Percentiles rank a stretch among this genome's conserved stretches.
These are phyloP conservation scores for Rhizopogon roseolus DNA, from an alignment of 768 basidiomycete species.

Conservation along the genomic window DNA sequence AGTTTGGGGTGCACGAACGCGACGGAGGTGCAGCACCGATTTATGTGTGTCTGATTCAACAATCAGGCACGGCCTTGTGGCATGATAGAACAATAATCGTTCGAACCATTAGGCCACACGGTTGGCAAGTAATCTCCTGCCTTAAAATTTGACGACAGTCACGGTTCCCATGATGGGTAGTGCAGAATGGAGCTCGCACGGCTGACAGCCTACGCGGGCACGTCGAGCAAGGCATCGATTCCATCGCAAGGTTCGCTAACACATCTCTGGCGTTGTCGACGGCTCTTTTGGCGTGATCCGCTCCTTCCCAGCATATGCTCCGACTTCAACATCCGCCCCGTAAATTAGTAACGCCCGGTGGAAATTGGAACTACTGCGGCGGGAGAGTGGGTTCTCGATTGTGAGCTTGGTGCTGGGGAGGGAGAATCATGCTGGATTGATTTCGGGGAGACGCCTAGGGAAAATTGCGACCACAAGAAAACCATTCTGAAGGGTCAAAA, in stretches of 20 bases:
- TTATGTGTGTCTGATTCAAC: too few relatives aligned
- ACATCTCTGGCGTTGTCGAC: constrained; percentile 81
- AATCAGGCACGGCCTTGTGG: too few relatives aligned
- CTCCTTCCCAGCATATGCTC: constrained; percentile 57
- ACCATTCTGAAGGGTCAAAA: too few relatives aligned
- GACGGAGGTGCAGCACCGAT: too few relatives aligned
- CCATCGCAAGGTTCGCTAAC: constrained; percentile 77
- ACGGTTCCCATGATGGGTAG: too few relatives aligned
- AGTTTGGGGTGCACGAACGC: too few relatives aligned
- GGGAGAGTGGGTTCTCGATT: constrained; percentile 81
- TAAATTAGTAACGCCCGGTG: constrained; percentile 23
- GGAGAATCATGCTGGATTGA: too few relatives aligned
- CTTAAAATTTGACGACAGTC: not conserved
- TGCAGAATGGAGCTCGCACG: constrained; percentile 20
- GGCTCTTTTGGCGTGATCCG: constrained; percentile 85
- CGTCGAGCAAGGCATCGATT: constrained; percentile 77
- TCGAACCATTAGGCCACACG: too few relatives aligned
- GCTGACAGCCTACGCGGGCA: constrained; percentile 59
- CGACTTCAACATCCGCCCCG: constrained; percentile 11
- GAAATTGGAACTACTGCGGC: constrained; percentile 63
- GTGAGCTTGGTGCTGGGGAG: constrained; percentile 66
- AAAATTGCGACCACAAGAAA: too few relatives aligned
- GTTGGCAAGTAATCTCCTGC: too few relatives aligned
- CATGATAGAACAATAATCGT: too few relatives aligned
- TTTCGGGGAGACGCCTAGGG: constrained; percentile 20